A percentile compares a stretch with the other conserved stretches of the same genome.
phyloP scores from a whole-genome alignment of 441 rosid species.

The Isatis lusitanica region DNA sequence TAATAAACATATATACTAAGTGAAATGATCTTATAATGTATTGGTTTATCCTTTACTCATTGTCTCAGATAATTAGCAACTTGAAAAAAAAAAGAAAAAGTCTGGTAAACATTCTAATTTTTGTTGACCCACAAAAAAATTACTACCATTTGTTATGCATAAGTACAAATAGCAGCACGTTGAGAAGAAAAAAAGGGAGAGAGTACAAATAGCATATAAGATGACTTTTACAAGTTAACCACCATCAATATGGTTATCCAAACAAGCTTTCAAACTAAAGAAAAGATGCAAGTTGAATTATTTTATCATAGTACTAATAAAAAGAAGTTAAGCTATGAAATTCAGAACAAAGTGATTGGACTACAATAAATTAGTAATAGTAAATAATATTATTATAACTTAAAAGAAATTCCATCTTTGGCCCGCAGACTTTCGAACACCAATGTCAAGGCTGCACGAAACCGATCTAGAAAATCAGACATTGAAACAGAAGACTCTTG shows the following conservation, averaged over 20 bases:
- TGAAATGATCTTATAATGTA: not conserved
- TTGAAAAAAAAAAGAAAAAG: conserved; percentile 16
- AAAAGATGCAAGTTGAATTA: conserved; percentile 29
- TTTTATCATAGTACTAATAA: conserved; percentile 15
- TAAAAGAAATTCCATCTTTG: conserved; percentile 26
- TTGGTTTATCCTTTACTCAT: not conserved
- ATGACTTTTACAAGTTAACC: conserved; percentile 36
- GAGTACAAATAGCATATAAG: not conserved
- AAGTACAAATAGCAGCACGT: not conserved
- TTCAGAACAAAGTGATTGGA: conserved; percentile 28
- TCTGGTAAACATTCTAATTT: conserved; percentile 17
- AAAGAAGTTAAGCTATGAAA: conserved; percentile 5
- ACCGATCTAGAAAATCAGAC: conserved; percentile 28
- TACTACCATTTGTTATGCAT: not conserved
- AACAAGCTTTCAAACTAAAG: not conserved
- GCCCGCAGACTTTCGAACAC: conserved; percentile 32
- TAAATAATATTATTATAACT: not conserved
- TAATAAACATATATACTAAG: not conserved
- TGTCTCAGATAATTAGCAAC: not conserved
- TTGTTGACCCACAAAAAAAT: not conserved
- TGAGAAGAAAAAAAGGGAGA: not conserved
- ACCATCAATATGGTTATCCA: conserved; percentile 7
- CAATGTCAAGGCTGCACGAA: conserved; percentile 43
- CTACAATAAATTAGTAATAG: conserved; percentile 14
- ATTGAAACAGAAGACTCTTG: conserved; percentile 39